Evolutionary conservation across 306 rosid species (phyloP).

Genomic region (Crataegus laevigata): DNA sequence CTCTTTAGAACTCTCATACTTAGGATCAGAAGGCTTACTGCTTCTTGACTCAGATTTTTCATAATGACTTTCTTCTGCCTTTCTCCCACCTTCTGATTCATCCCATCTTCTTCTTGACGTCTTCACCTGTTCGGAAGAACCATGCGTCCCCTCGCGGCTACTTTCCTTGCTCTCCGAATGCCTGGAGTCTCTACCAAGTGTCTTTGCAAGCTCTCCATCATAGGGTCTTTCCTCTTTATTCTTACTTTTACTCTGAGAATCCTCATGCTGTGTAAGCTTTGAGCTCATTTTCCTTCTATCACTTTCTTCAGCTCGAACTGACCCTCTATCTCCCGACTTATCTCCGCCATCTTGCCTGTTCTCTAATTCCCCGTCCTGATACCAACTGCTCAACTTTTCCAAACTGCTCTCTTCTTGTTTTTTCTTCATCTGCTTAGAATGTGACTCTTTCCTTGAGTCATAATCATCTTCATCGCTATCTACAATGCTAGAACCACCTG

Average conservation of each 20-base stretch:
- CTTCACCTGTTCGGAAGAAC: constrained; percentile 55
- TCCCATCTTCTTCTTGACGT: constrained; percentile 95
- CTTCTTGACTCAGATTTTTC: constrained; percentile 53
- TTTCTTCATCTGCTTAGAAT: constrained; percentile 59
- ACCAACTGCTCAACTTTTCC: constrained; percentile 89
- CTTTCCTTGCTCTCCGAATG: constrained; percentile 55
- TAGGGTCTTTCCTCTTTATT: constrained; percentile 42
- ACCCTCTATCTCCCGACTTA: constrained; percentile 37
- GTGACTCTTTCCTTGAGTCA: constrained; percentile 55
- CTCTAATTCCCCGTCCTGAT: constrained; percentile 87
- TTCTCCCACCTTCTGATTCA: constrained; percentile 53
- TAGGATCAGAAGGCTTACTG: constrained; percentile 48
- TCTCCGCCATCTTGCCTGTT: constrained; percentile 54
- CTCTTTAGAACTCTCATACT: constrained; percentile 57
- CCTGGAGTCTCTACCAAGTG: constrained; percentile 52
- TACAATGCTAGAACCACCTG: constrained; percentile 51
- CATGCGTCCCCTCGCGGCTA: constrained; percentile 64
- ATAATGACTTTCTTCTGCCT: constrained; percentile 34
- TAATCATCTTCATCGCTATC: constrained; percentile 66
- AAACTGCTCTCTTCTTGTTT: constrained; percentile 86
- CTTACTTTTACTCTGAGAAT: constrained; percentile 47
- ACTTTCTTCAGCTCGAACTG: constrained; percentile 33
- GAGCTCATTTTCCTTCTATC: constrained; percentile 47
- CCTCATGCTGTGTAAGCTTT: constrained; percentile 43
- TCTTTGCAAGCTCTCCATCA: constrained; percentile 42